Base-by-base conservation (phyloP, 352 stramenopile genomes). In the Pythium monospermum region DNA sequence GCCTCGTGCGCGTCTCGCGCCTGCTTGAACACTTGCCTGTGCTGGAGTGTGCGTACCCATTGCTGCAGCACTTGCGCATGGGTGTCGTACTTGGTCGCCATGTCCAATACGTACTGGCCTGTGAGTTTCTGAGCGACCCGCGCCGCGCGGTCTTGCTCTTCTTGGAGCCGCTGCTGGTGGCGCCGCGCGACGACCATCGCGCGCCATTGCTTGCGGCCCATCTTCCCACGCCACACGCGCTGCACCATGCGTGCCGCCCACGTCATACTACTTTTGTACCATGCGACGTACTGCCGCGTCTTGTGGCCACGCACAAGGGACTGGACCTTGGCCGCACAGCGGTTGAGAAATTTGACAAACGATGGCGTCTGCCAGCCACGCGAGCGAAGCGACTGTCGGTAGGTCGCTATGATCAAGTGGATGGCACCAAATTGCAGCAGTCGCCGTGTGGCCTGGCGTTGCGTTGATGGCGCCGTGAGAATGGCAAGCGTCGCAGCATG, bases 301-400 rank as follows among this genome's bases (percentile, higher is more conserved):
- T 80, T 69, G 41, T 77, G 59, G 16, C 80, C 74, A 22, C 81
- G 81, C 5, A 73, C 50, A 22, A 83, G 43, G n/a, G 72, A 61
- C 39, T 92, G 81, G 46, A 92, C 87, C 0, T 49, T 41, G 0
- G 69, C 75, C 13, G 78, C 81, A 3, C 59, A 73, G 5, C 31
- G 44, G 47, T 86, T 31, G 6, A 73, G 58, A 26, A 80, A 57
- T 3, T 49, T 55, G n/a, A 85, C 46, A n/a, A 59, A 66, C 8
- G 72, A 74, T 19, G 81, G 74, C 12, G 74, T 58, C 45, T 68
- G 64, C 78, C 81, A 92, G 4, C 78, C 76, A n/a, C 78, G 76
- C 5, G 54, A 35, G 19, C 28, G 33, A 30, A 92, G 44, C 0
- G 75, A 79, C 22, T 53, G 39, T 3, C 74, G 68, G 43, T 89